Evolutionary conservation across 192 early-diverging fungal species (phyloP), one percentile per base, ranked within the genome.

Genomic region (Helicostylum pulchrum): DNA sequence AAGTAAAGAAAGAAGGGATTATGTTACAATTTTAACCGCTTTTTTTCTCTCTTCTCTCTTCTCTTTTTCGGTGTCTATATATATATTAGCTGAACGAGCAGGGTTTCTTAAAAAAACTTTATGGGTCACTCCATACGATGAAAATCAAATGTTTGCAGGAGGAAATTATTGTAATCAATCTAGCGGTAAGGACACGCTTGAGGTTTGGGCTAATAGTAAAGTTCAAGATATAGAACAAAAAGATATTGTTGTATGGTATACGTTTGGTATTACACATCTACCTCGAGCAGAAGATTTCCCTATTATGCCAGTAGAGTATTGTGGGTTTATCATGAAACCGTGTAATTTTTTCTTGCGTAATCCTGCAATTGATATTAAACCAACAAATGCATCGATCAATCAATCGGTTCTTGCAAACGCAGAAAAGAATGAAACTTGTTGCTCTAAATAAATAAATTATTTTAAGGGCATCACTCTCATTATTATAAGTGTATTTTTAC

Each of bases 121-220:
- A 3, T 75, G 73, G 73, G 73, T 70, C 6, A 75, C 73, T 17
- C 73, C 67, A 21, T 75, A 75, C 23, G 17, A 75, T 51, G 73
- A 75, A 61, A 31, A 75, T 7, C 64, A 75, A 58, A 45, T 75
- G 45, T 75, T 71, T 51, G 67, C 73, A 23, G 73, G 67, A 61
- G 73, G 73, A 51, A 67, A 71, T 54, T 75, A 75, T 60, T 70
- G 67, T 43, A 75, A 75, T 39, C 73, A 75, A 59, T 58, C 72
- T 23, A 45, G 51, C 20, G 67, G 68, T 39, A 43, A 60, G 1
- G 67, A 70, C 15, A 53, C 46, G 32, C 43, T 75, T 17, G 62
- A 64, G 5, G 3, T 46, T 0, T 75, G 73, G 73, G 39, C 58
- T 30, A 70, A 75, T 63, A 61, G 63, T 15, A 11, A 17, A 10